These are phyloP conservation scores for Nymphaea colorata DNA, from an alignment of 164 flowering plant species.

Conservation along the genomic window DNA sequence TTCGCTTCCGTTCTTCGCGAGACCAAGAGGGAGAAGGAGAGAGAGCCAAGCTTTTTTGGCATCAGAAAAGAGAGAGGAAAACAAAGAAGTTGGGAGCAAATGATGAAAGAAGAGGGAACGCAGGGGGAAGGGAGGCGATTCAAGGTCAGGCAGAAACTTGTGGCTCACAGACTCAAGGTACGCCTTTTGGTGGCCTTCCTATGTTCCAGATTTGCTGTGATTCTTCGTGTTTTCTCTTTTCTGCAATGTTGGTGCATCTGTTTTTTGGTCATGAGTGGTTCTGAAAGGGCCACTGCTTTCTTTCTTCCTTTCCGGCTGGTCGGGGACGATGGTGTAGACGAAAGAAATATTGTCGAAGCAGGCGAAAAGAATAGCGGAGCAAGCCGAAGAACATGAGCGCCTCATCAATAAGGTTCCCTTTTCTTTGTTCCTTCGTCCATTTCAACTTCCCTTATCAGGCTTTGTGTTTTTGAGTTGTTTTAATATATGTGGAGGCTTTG, in stretches of 20 bases:
- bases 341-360: slow-evolving; percentile 78
- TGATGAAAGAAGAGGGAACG: not conserved
- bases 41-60: not conserved
- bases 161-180: not conserved
- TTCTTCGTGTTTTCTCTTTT: not conserved
- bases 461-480: not conserved
- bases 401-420: slow-evolving; percentile 68
- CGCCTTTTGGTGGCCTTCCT: not conserved
- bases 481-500: not conserved
- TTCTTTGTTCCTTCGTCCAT: not conserved
- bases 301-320: not conserved
- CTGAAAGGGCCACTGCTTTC: not conserved
- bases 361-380: slow-evolving; percentile 80
- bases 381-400: slow-evolving; percentile 88
- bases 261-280: not conserved
- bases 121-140: not conserved
- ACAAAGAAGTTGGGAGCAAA: not conserved
- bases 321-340: slow-evolving; percentile 28
- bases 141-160: not conserved
- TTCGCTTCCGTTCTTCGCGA: not conserved
- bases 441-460: not conserved
- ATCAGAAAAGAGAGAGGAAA: not conserved
- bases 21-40: not conserved
- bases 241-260: not conserved
- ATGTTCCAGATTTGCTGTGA: not conserved